These are phyloP conservation scores for cucumber (Cucumis sativus) DNA, from an alignment of 306 rosid species.

Conservation along the genomic window Cucumber_9930_V3 NC_026656.2:22391501-22392000, in stretches of 20 bases:
- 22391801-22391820: slow-evolving; percentile 47
- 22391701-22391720: slow-evolving; percentile 82
- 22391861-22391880: slow-evolving; percentile 65
- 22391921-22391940: slow-evolving; percentile 34
- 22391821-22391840: slow-evolving; percentile 78
- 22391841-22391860: slow-evolving; percentile 61
- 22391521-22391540: neutral
- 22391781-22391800: slow-evolving; percentile 37
- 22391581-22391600: neutral
- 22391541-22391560: neutral
- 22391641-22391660: neutral
- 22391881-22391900: slow-evolving; percentile 81
- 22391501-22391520: neutral
- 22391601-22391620: neutral
- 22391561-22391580: neutral
- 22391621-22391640: neutral
- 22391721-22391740: slow-evolving; percentile 69
- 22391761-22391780: slow-evolving; percentile 84
- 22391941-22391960: slow-evolving; percentile 61
- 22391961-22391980: slow-evolving; percentile 73
- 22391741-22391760: slow-evolving; percentile 86
- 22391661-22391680: slow-evolving; percentile 3
- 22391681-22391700: slow-evolving; percentile 44
- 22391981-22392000: slow-evolving; percentile 57
- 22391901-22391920: slow-evolving; percentile 39